phyloP scores from a whole-genome alignment of 2,329 filamentous ascomycete genomes.

The Laburnicola sp. region DNA sequence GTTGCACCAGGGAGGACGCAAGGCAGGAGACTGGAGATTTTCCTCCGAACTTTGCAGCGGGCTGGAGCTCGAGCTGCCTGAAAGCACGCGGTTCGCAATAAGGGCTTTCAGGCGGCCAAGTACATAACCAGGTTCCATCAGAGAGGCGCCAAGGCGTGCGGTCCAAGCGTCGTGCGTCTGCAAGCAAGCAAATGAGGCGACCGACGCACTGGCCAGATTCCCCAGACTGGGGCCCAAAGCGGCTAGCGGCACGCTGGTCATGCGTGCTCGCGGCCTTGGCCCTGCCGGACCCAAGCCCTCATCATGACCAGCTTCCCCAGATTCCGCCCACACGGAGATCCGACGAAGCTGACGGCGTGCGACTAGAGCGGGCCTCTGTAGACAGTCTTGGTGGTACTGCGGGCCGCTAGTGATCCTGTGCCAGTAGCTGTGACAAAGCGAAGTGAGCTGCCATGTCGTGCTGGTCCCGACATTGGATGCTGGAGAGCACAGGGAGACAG shows the following conservation, averaged over 20 bases:
- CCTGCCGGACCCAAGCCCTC: constrained; percentile 6
- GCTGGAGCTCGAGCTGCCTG: background rate
- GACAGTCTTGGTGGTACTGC: background rate
- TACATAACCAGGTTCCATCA: no score
- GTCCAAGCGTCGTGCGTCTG: constrained; percentile 11
- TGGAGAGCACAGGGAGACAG: constrained; percentile 22
- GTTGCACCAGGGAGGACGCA: background rate
- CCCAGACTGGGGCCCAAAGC: constrained; percentile 11
- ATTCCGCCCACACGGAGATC: background rate
- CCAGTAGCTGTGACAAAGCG: constrained; percentile 6
- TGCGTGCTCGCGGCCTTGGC: constrained; percentile 8
- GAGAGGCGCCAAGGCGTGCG: background rate
- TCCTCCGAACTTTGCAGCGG: no score
- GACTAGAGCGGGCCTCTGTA: background rate
- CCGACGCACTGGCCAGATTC: constrained; percentile 14
- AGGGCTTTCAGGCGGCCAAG: background rate
- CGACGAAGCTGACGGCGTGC: background rate
- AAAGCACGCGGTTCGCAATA: background rate
- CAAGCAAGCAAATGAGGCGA: no score
- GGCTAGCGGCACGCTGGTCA: constrained; percentile 12
- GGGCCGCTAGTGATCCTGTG: background rate
- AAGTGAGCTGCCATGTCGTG: constrained; percentile 25
- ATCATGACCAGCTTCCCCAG: constrained; percentile 8
- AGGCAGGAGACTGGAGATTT: background rate
- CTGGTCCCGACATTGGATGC: constrained; percentile 29